Conservation (phyloP, 73 alveolate species). For the Uronychia setigera region DNA sequence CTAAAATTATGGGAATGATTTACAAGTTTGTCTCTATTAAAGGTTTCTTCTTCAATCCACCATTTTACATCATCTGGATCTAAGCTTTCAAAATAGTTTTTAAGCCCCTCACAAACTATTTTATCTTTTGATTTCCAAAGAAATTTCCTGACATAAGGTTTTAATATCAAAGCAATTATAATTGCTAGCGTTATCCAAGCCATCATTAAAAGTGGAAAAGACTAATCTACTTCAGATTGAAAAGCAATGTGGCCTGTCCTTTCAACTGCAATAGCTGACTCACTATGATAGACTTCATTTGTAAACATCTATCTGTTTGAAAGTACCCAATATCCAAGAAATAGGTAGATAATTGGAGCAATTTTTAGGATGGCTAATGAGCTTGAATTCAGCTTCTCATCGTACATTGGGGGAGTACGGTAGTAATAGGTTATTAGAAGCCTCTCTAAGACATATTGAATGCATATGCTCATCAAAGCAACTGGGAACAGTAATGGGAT, state of each 20-base stretch:
- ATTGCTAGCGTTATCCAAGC: background rate
- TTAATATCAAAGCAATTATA: no score
- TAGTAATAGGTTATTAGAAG: conserved; percentile 33
- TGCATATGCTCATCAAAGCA: conserved; percentile 37
- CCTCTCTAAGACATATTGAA: conserved; percentile 33
- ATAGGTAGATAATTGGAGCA: conserved; percentile 47
- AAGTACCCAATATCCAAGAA: conserved; percentile 67
- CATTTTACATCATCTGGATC: conserved; percentile 46
- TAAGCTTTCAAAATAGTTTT: conserved; percentile 29
- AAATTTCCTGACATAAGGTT: background rate
- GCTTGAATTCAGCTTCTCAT: conserved; percentile 54
- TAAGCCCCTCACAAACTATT: conserved; percentile 25
- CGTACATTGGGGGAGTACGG: conserved; percentile 72
- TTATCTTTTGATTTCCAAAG: background rate
- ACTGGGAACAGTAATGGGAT: conserved; percentile 63
- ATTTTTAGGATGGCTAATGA: conserved; percentile 33
- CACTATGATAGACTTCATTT: conserved; percentile 1
- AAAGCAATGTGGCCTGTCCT: conserved; percentile 33
- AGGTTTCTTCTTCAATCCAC: conserved; percentile 42
- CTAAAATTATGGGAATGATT: background rate
- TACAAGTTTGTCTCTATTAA: conserved; percentile 5
- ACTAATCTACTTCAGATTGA: background rate
- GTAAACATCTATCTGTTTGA: conserved; percentile 41
- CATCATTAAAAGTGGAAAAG: background rate
- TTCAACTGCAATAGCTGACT: background rate